These are phyloP conservation scores for Zea luxurians DNA, from an alignment of 176 grass and related monocot species.

Conservation along the genomic window DNA sequence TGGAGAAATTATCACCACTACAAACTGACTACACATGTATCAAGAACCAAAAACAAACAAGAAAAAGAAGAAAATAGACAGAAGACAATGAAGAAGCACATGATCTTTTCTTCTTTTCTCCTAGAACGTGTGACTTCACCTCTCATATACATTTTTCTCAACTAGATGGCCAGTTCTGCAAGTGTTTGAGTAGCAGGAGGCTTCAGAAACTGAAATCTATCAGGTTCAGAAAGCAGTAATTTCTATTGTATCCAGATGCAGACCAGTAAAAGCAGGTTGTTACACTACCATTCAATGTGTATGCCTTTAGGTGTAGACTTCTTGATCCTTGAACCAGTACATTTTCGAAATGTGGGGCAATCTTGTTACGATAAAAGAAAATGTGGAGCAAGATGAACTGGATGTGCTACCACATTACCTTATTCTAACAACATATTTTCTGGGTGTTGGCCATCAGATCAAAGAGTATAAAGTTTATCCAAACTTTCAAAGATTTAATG, in stretches of 20 bases:
- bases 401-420: not conserved
- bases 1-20: conserved; percentile 21
- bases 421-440: not conserved
- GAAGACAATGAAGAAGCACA: conserved; percentile 2
- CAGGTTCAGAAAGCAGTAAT: not conserved
- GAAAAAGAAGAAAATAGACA: conserved; percentile 1
- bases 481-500: not conserved
- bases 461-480: not conserved
- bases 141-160: not conserved
- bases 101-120: not conserved
- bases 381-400: not conserved
- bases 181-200: not conserved
- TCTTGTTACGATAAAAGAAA: not conserved
- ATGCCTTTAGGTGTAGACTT: not conserved
- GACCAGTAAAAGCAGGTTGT: not conserved
- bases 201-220: not conserved
- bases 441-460: conserved; percentile 5
- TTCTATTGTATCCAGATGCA: not conserved
- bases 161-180: not conserved
- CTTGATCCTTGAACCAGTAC: not conserved
- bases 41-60: not conserved
- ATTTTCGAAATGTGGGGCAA: not conserved
- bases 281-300: not conserved
- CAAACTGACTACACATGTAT: not conserved
- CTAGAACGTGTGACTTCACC: conserved; percentile 5